Evolutionary conservation across 2,329 filamentous ascomycete species (phyloP).

Genomic region (Ophiosphaerella korrae): DNA sequence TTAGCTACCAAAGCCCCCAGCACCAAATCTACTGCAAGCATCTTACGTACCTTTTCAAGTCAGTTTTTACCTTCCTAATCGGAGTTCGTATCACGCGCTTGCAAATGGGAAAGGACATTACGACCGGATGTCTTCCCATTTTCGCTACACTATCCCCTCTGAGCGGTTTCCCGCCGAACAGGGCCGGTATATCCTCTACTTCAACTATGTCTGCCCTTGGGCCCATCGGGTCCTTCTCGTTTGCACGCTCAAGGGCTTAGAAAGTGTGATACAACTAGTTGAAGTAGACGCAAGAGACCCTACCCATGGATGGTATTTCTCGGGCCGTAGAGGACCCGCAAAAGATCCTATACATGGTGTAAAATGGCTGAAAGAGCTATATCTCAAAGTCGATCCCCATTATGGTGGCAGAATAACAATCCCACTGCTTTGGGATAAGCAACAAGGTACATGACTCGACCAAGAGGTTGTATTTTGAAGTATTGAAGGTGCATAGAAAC

Average conservation of each 20-base stretch:
- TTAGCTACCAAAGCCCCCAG: neutral
- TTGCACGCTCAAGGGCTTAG: constrained; percentile 56
- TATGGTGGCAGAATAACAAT: constrained; percentile 71
- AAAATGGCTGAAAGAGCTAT: constrained; percentile 64
- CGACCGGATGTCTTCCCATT: constrained; percentile 58
- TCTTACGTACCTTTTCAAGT: neutral
- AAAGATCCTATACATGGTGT: constrained; percentile 38
- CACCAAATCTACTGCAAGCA: constrained; percentile 4
- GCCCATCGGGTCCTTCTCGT: constrained; percentile 59
- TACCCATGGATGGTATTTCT: constrained; percentile 42
- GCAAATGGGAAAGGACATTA: constrained; percentile 57
- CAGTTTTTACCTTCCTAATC: neutral
- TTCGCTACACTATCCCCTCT: constrained; percentile 62
- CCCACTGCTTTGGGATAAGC: constrained; percentile 75
- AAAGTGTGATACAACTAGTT: constrained; percentile 56
- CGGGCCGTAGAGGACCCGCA: constrained; percentile 30
- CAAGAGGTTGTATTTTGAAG: neutral
- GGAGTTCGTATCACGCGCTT: constrained; percentile 4
- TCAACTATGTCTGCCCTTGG: constrained; percentile 68
- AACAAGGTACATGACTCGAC: constrained; percentile 45
- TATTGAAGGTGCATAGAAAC: constrained; percentile 26
- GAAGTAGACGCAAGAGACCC: constrained; percentile 46
- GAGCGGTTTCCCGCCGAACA: constrained; percentile 63
- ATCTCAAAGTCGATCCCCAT: constrained; percentile 68
- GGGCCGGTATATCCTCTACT: constrained; percentile 66